Evolutionary conservation across 163 green algal species (phyloP), one percentile per base, ranked within the genome.

Genomic region (Chlamydomonas reinhardtii): DNA sequence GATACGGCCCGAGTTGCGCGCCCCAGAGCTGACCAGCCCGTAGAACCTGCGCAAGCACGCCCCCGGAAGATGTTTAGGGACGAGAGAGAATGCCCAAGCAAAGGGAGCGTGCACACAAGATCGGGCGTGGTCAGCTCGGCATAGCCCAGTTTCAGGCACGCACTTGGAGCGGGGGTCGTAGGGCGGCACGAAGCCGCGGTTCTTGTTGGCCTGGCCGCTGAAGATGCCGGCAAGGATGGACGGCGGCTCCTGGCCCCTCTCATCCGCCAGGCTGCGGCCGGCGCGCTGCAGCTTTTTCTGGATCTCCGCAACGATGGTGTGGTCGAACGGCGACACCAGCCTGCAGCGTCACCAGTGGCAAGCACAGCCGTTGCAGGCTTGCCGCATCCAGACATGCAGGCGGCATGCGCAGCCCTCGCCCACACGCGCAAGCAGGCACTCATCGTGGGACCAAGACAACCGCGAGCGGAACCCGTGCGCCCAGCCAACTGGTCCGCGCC

Each of bases 241-340:
- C 6, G 75, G 81, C 39, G 52, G 48, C 62, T 69, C 59, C 62
- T 86, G 62, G 71, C 52, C 75, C 62, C 65, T 25, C 64, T 84
- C 76, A 61, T 74, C 65, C 72, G 35, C 78, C 64, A 34, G 31
- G 66, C 27, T 24, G 39, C 74, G 4, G 25, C 73, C 73, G 61
- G 85, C 80, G 68, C 48, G 48, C 65, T 73, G 56, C 24, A 82
- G n/a, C 65, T 87, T 80, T 52, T 79, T 76, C 78, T 91, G 66
- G 37, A 94, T 90, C 88, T 95, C 92, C 79, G 91, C 85, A 22
- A 95, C 77, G 14, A 95, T 80, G 29, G 90, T 84, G 84, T 93
- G 89, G 82, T 94, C 90, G 35, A 86, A 80, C 6, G 91, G 89
- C 27, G 61, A 19, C 2, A 31, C 61, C 24, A 29, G 61, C 61